These are phyloP conservation scores for Fragaria nilgerrensis DNA, from an alignment of 306 rosid species.

Conservation along the genomic window DNA sequence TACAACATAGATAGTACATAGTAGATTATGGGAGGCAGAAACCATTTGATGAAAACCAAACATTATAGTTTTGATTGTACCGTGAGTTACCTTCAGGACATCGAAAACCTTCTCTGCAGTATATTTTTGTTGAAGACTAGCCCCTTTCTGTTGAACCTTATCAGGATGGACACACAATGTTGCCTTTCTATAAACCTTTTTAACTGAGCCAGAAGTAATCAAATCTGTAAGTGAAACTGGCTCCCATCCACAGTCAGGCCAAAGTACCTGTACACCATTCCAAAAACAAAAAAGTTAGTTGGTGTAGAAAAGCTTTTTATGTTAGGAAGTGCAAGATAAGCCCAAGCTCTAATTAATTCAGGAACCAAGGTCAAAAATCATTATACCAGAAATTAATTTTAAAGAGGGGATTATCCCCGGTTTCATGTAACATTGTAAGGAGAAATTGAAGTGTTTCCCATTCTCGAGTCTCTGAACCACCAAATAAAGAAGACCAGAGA, in stretches of 20 bases:
- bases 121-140: constrained; percentile 68
- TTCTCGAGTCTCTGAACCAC: too few species aligned
- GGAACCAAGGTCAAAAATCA: not conserved
- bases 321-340: not conserved
- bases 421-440: too few species aligned
- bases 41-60: too few species aligned
- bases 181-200: constrained; percentile 77
- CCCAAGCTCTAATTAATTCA: not conserved
- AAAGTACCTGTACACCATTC: constrained; percentile 62
- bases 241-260: constrained; percentile 84
- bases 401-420: too few species aligned
- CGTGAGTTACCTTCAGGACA: constrained; percentile 63
- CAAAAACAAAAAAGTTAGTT: constrained; percentile 23
- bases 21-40: too few species aligned
- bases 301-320: not conserved
- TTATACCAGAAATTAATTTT: too few species aligned
- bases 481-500: too few species aligned
- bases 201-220: constrained; percentile 72
- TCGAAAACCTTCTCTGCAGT: constrained; percentile 92
- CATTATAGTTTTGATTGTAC: too few species aligned
- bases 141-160: constrained; percentile 93
- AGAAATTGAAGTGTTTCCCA: too few species aligned
- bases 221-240: constrained; percentile 73
- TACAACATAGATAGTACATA: too few species aligned
- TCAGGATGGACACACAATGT: constrained; percentile 79